Evolutionary conservation across 2,329 filamentous ascomycete genomes (phyloP).

Genomic region (Microdochium bolleyi): DNA sequence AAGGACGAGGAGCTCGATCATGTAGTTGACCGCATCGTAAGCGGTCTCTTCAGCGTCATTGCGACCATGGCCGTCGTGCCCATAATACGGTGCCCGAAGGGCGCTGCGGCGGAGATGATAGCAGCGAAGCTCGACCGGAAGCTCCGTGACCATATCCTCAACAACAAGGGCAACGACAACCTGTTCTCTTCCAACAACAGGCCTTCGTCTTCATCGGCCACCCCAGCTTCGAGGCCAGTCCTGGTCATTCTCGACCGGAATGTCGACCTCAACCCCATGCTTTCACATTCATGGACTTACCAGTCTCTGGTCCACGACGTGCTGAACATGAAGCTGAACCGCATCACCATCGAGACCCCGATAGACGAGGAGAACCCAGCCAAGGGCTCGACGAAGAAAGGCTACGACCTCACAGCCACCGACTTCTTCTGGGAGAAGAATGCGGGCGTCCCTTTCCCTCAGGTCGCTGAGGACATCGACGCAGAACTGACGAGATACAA

Average conservation of each 20-base stretch:
- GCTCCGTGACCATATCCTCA: constrained; percentile 89
- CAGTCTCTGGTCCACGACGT: constrained; percentile 67
- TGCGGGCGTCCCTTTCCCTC: constrained; percentile 81
- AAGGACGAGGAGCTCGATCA: constrained; percentile 83
- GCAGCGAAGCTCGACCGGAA: constrained; percentile 91
- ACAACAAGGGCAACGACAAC: constrained; percentile 97
- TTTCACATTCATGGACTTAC: constrained; percentile 89
- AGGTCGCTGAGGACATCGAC: constrained; percentile 94
- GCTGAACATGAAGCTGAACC: constrained; percentile 75
- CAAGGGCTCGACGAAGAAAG: constrained; percentile 73
- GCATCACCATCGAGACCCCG: constrained; percentile 84
- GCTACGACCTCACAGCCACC: constrained; percentile 80
- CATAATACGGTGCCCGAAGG: constrained; percentile 90
- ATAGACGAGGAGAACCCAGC: constrained; percentile 68
- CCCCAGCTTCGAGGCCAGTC: constrained; percentile 72
- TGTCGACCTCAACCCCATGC: constrained; percentile 91
- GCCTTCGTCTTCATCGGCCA: constrained; percentile 47
- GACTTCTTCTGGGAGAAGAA: constrained; percentile 98
- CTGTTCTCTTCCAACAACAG: constrained; percentile 69
- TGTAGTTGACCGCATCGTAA: constrained; percentile 86
- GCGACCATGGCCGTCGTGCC: constrained; percentile 98
- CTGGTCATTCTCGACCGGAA: constrained; percentile 92
- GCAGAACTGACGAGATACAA: constrained; percentile 90
- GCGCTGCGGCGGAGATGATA: constrained; percentile 88
- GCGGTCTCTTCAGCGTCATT: constrained; percentile 92